Percentiles rank a stretch among this genome's conserved stretches.
phyloP scores from a whole-genome alignment of 2,329 filamentous ascomycete genomes.

The Penicillium oxalicum region DNA sequence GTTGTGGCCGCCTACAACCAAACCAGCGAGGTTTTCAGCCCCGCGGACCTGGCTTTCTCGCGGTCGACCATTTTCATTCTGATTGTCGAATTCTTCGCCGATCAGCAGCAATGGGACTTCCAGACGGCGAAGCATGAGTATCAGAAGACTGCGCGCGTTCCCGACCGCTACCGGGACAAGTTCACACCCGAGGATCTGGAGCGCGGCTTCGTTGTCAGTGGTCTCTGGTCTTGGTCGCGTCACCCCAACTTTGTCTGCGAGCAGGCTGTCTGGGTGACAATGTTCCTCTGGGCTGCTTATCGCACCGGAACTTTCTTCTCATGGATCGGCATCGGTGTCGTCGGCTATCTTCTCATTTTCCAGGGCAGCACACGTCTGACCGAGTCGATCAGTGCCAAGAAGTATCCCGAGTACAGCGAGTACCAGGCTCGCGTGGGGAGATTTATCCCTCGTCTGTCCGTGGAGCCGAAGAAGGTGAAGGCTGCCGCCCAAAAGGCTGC shows the following conservation, averaged over 20 bases:
- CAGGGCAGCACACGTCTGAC: conserved; percentile 85
- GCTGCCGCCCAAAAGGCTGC: conserved; percentile 16
- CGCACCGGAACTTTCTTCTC: conserved; percentile 65
- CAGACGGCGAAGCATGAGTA: conserved; percentile 77
- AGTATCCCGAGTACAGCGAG: conserved; percentile 80
- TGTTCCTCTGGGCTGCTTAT: conserved; percentile 85
- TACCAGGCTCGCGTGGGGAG: conserved; percentile 80
- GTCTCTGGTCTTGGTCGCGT: conserved; percentile 79
- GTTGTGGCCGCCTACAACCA: conserved; percentile 65
- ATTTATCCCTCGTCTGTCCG: conserved; percentile 61
- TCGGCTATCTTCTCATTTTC: conserved; percentile 71
- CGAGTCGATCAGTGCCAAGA: conserved; percentile 69
- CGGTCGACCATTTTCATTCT: conserved; percentile 52
- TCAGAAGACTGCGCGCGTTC: conserved; percentile 64
- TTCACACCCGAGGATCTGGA: conserved; percentile 72
- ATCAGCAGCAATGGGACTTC: conserved; percentile 89
- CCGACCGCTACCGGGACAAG: conserved; percentile 43
- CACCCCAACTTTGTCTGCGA: conserved; percentile 96
- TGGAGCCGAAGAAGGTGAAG: conserved; percentile 28
- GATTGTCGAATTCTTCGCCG: conserved; percentile 70
- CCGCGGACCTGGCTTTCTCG: conserved; percentile 56
- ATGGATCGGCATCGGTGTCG: conserved; percentile 69
- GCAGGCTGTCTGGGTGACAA: conserved; percentile 77
- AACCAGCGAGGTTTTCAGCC: conserved; percentile 46
- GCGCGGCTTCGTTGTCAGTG: conserved; percentile 77